Conservation (phyloP, 805 yeast species). For the Yamadazyma sp. region DNA sequence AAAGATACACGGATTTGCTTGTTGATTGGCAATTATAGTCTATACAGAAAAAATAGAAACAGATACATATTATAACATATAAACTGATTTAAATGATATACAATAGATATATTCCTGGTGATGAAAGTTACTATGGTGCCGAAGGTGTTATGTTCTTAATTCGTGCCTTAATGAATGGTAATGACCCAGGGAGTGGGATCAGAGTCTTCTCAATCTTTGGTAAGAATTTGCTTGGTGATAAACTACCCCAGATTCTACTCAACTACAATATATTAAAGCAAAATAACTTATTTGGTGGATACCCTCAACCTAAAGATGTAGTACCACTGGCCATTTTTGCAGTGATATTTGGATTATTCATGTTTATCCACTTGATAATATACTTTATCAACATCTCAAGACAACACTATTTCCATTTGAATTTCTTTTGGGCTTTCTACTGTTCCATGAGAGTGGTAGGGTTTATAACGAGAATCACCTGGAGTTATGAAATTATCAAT, state of each 20-base stretch:
- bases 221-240: conserved; percentile 23
- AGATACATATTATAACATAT: too few species aligned
- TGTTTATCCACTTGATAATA: conserved; percentile 43
- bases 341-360: conserved; percentile 47
- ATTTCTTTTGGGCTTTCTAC: conserved; percentile 41
- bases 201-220: conserved; percentile 24
- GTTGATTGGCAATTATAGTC: too few species aligned
- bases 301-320: conserved; percentile 49
- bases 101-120: not conserved
- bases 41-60: too few species aligned
- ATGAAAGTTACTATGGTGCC: not conserved
- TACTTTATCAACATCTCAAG: conserved; percentile 46
- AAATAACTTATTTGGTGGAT: conserved; percentile 59
- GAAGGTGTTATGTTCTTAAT: conserved; percentile 18
- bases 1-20: too few species aligned
- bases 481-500: conserved; percentile 49
- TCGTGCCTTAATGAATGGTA: conserved; percentile 20
- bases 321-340: conserved; percentile 59
- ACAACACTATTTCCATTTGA: conserved; percentile 60
- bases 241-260: conserved; percentile 39
- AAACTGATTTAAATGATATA: too few species aligned
- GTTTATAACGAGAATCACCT: conserved; percentile 51
- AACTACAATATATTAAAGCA: conserved; percentile 37
- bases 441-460: conserved; percentile 53
- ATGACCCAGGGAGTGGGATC: conserved; percentile 28